Conservation (phyloP, 768 basidiomycete genomes). For the Hericium alpestre region DNA sequence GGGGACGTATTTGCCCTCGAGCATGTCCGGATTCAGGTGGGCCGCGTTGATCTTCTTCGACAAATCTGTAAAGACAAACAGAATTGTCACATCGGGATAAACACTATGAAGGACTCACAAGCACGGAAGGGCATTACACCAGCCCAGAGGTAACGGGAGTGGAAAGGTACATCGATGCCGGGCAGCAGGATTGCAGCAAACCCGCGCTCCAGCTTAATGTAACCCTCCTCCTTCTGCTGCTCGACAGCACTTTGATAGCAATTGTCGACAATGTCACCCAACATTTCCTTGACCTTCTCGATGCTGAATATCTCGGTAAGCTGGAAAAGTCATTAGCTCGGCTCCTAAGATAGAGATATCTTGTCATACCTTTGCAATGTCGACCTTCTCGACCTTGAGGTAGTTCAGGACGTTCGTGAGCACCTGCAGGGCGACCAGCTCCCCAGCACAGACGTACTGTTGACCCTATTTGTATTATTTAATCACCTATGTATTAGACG, state of each 20-base stretch:
- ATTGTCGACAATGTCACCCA: slow-evolving; percentile 80
- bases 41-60: slow-evolving; percentile 95
- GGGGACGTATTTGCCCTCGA: slow-evolving; percentile 92
- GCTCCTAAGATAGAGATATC: background rate
- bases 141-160: no score
- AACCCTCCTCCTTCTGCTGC: slow-evolving; percentile 72
- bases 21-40: slow-evolving; percentile 88
- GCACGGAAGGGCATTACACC: slow-evolving; percentile 96
- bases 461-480: slow-evolving; percentile 54
- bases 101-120: slow-evolving; percentile 43
- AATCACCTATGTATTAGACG: background rate
- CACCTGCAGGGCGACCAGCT: slow-evolving; percentile 84
- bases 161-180: no score
- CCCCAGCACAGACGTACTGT: slow-evolving; percentile 99
- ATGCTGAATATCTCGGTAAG: slow-evolving; percentile 79
- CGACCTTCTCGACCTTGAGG: slow-evolving; percentile 92
- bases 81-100: background rate
- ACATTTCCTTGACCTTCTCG: slow-evolving; percentile 94
- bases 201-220: slow-evolving; percentile 91
- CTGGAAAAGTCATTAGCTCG: slow-evolving; percentile 26
- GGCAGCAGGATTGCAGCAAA: no score
- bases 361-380: slow-evolving; percentile 64
- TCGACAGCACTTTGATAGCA: slow-evolving; percentile 68
- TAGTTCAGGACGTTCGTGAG: slow-evolving; percentile 96
- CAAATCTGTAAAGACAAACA: slow-evolving; percentile 43